Evolutionary conservation across 2,329 filamentous ascomycete genomes (phyloP).

Genomic region (Claviceps monticola): DNA sequence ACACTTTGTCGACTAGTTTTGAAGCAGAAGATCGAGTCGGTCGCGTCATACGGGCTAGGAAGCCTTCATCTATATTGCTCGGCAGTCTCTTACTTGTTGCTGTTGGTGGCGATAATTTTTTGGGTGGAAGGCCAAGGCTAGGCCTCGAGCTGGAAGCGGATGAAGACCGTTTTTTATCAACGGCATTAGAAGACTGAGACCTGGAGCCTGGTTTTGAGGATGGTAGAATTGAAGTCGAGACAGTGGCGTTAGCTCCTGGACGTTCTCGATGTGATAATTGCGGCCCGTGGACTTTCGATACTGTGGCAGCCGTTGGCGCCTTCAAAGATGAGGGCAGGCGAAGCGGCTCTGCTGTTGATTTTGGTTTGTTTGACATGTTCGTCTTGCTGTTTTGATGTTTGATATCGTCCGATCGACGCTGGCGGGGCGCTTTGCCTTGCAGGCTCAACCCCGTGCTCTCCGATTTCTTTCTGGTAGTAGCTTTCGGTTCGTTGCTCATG

Average conservation of each 20-base stretch:
- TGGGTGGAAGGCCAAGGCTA: slow-evolving; percentile 45
- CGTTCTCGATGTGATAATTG: slow-evolving; percentile 13
- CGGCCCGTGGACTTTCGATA: slow-evolving; percentile 36
- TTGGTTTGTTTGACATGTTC: slow-evolving; percentile 45
- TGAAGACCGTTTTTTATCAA: slow-evolving; percentile 31
- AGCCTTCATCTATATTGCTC: slow-evolving; percentile 50
- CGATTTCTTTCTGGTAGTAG: neutral
- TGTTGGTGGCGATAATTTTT: slow-evolving; percentile 23
- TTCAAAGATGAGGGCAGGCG: slow-evolving; percentile 53
- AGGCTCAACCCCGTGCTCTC: neutral
- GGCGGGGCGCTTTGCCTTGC: slow-evolving; percentile 21
- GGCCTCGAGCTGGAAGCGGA: slow-evolving; percentile 31
- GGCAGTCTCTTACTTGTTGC: slow-evolving; percentile 20
- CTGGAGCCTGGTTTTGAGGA: slow-evolving; percentile 13
- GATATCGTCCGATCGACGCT: slow-evolving; percentile 27
- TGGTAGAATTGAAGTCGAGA: slow-evolving; percentile 22
- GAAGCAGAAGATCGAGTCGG: slow-evolving; percentile 57
- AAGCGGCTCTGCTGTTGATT: slow-evolving; percentile 56
- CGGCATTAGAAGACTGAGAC: slow-evolving; percentile 13
- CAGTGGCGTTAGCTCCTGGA: slow-evolving; percentile 21
- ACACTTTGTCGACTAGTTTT: slow-evolving; percentile 51
- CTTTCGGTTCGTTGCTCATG: neutral
- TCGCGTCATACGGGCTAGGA: slow-evolving; percentile 71
- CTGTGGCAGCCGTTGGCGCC: slow-evolving; percentile 56
- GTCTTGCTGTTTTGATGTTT: slow-evolving; percentile 24